phyloP scores from a whole-genome alignment of 2,329 filamentous ascomycete species.

The Neonectria faginata region DNA sequence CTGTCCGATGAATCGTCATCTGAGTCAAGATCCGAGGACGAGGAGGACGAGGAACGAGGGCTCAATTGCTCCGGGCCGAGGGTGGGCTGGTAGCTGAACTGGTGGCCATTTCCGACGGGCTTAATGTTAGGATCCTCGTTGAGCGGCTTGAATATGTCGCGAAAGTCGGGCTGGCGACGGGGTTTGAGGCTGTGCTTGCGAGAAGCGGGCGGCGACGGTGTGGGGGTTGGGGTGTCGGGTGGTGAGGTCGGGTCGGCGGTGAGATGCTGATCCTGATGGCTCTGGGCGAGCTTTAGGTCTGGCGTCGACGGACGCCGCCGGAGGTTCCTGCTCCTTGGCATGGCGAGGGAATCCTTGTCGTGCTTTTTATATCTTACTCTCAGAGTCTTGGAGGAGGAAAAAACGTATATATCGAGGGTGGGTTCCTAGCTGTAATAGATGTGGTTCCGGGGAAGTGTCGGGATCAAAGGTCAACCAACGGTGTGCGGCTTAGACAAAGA shows the following conservation, averaged over 20 bases:
- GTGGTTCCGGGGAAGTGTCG: conserved; percentile 19
- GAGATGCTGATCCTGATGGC: conserved; percentile 44
- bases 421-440: conserved; percentile 3
- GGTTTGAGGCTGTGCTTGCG: conserved; percentile 50
- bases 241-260: conserved; percentile 59
- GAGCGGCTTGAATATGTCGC: conserved; percentile 47
- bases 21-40: conserved; percentile 41
- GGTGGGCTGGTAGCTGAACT: conserved; percentile 56
- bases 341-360: conserved; percentile 30
- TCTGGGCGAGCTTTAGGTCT: conserved; percentile 52
- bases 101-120: conserved; percentile 56
- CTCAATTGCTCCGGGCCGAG: conserved; percentile 52
- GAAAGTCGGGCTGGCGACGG: conserved; percentile 49
- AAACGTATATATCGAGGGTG: conserved; percentile 46
- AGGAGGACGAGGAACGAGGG: conserved; percentile 52
- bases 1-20: conserved; percentile 47
- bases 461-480: conserved; percentile 5
- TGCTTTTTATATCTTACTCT: conserved; percentile 18
- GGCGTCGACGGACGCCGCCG: conserved; percentile 57
- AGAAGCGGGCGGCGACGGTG: conserved; percentile 51
- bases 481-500: conserved; percentile 26
- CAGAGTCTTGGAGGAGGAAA: conserved; percentile 21
- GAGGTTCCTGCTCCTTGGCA: conserved; percentile 50
- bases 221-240: conserved; percentile 62
- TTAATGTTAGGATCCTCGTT: conserved; percentile 56